phyloP scores from a whole-genome alignment of 2,329 filamentous ascomycete species.

The Penicillium sp. region DNA sequence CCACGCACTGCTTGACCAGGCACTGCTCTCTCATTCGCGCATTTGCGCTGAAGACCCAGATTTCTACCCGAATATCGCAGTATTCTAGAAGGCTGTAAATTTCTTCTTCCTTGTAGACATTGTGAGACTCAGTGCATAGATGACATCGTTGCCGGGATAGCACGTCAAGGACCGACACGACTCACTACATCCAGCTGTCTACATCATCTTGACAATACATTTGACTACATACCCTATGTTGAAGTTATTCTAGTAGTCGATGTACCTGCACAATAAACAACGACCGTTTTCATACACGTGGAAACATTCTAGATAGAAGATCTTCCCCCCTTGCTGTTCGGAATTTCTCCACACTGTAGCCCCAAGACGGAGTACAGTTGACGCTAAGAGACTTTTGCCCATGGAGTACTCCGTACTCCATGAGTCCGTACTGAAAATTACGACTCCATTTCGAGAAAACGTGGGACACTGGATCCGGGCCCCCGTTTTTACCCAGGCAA shows the following conservation, averaged over 20 bases:
- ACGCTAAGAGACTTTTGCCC: constrained; percentile 13
- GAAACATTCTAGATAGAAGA: constrained; percentile 8
- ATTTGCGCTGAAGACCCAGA: constrained; percentile 10
- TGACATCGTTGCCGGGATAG: constrained; percentile 2
- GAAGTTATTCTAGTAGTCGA: background rate
- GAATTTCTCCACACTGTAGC: constrained; percentile 24
- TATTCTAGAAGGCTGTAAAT: constrained; percentile 26
- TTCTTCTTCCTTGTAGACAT: constrained; percentile 5
- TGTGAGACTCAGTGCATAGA: background rate
- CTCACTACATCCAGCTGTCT: no score
- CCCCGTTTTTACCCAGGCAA: constrained; percentile 24
- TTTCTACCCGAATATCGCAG: constrained; percentile 15
- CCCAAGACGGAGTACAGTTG: constrained; percentile 23
- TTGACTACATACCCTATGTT: background rate
- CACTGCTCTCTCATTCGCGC: constrained; percentile 19
- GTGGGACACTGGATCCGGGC: constrained; percentile 32
- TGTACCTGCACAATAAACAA: background rate
- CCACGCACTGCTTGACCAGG: constrained; percentile 13
- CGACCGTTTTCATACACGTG: constrained; percentile 19
- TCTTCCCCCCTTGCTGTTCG: constrained; percentile 18
- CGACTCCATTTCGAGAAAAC: constrained; percentile 23
- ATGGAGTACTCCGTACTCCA: no score
- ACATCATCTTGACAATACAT: background rate
- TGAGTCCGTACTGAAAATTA: constrained; percentile 24
- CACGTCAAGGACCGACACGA: no score